phyloP scores from a whole-genome alignment of 129 eudicot genomes.

The Silybum marianum region DNA sequence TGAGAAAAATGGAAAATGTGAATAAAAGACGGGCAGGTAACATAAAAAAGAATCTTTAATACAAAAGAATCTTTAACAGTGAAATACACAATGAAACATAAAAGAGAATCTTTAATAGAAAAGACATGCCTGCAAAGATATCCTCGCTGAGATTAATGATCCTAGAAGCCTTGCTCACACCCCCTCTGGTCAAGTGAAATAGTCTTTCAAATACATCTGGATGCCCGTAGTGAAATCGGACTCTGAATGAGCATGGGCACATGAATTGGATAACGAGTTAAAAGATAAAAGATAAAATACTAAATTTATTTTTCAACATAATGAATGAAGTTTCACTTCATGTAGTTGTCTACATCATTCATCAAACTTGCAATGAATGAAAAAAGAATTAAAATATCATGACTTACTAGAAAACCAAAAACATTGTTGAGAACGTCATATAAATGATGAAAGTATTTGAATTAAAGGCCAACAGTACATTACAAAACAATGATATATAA shows the following conservation, averaged over 20 bases:
- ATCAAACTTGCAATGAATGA: background rate
- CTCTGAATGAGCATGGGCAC: slow-evolving; percentile 52
- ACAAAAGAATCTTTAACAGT: background rate
- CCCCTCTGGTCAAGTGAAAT: slow-evolving; percentile 93
- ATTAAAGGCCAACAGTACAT: background rate
- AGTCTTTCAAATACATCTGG: slow-evolving; percentile 97
- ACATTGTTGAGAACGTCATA: background rate
- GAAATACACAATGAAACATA: background rate
- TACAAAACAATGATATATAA: background rate
- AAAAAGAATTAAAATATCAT: background rate
- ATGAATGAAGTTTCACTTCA: background rate
- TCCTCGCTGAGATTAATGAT: slow-evolving; percentile 91
- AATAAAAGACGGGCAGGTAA: slow-evolving; percentile 4
- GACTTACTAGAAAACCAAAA: background rate
- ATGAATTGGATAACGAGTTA: slow-evolving; percentile 11
- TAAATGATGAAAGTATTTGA: background rate
- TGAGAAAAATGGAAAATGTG: slow-evolving; percentile 28
- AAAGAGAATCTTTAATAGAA: background rate
- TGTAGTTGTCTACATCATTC: background rate
- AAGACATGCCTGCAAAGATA: slow-evolving; percentile 85
- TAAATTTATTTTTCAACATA: background rate
- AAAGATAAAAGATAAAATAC: background rate
- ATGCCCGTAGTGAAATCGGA: slow-evolving; percentile 96
- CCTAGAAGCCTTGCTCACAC: slow-evolving; percentile 96
- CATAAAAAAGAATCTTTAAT: too few relatives aligned